Base-by-base conservation (phyloP, 306 rosid genomes). In the Quercus variabilis region DNA sequence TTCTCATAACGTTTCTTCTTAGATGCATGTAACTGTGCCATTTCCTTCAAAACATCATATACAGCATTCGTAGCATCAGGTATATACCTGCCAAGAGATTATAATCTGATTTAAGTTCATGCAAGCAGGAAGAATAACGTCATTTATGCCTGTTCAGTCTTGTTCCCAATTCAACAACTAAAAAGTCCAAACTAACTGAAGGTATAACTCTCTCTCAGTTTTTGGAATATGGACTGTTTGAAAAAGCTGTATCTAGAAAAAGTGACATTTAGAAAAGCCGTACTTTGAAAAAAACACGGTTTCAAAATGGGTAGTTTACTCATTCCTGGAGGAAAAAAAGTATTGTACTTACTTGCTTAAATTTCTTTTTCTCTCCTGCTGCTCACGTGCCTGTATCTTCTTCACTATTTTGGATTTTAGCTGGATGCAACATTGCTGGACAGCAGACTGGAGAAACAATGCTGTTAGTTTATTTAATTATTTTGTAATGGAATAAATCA, bases 331-430 rank as follows among this genome's bases (percentile, higher is more conserved):
- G 73, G 76, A 58, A 79, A 75, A 41, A 15, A 64, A 56, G 78
- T 71, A 65, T 55, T 23, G 12, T 54, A 69, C 55, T 71, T 85
- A 91, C 99, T 71, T 90, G 93, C 89, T 94, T 78, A 94, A 76
- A 88, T 90, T 94, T 68, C 99, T 90, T 82, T 94, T 94, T 83
- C 99, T 94, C 82, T 94, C 99, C 84, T 90, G 94, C 84, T 94
- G 99, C 87, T 92, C 99, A 7, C 99, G 97, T 69, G 99, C 99
- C 80, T 91, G 99, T 70, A 94, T 86, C 86, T 83, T 94, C 90
- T 92, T 94, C 85, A 92, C 83, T 86, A 92, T 92, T 90, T 94
- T 94, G 84, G 93, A 82, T 85, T 92, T 94, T 78, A 94, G 86
- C 87, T 94, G 99, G 82, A 92, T 63, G 79, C 99, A 94, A 79